phyloP scores from a whole-genome alignment of 1,139 yeast species.

The Blastobotrys elegans region DNA sequence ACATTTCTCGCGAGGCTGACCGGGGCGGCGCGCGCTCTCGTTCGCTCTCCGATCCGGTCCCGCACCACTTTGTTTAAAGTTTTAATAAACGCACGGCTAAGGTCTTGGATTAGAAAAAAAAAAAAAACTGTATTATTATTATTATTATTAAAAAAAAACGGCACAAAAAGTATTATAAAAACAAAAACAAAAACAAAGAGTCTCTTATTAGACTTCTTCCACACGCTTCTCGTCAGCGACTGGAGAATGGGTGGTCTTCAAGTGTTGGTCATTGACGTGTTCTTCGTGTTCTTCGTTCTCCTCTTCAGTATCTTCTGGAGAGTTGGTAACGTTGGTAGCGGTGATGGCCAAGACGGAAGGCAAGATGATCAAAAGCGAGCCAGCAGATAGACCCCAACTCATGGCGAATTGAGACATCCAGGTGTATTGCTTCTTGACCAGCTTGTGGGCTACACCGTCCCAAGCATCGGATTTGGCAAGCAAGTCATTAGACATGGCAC shows the following conservation, averaged over 20 bases:
- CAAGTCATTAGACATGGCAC: conserved; percentile 53
- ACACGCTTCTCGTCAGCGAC: conserved; percentile 4
- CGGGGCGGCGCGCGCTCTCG: too few species aligned
- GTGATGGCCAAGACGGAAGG: conserved; percentile 33
- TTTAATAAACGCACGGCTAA: too few species aligned
- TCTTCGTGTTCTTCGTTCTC: conserved; percentile 1
- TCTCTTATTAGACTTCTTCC: conserved; percentile 1
- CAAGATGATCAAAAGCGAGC: conserved; percentile 40
- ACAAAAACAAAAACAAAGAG: not conserved
- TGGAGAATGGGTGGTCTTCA: conserved; percentile 5
- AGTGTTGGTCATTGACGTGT: not conserved
- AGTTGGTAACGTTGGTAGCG: conserved; percentile 13
- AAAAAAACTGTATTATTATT: too few species aligned
- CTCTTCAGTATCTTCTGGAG: conserved; percentile 5
- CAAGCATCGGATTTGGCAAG: conserved; percentile 35
- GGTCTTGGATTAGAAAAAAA: too few species aligned
- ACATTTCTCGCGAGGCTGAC: too few species aligned
- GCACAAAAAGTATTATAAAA: not conserved
- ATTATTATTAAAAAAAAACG: too few species aligned
- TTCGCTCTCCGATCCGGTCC: too few species aligned
- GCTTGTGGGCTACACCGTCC: not conserved
- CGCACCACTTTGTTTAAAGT: too few species aligned
- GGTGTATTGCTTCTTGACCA: conserved; percentile 23
- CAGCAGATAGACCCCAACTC: conserved; percentile 51
- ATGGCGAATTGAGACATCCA: conserved; percentile 46